These are phyloP conservation scores for Trametes coccinea DNA, from an alignment of 768 basidiomycete species.

Conservation along the genomic window DNA sequence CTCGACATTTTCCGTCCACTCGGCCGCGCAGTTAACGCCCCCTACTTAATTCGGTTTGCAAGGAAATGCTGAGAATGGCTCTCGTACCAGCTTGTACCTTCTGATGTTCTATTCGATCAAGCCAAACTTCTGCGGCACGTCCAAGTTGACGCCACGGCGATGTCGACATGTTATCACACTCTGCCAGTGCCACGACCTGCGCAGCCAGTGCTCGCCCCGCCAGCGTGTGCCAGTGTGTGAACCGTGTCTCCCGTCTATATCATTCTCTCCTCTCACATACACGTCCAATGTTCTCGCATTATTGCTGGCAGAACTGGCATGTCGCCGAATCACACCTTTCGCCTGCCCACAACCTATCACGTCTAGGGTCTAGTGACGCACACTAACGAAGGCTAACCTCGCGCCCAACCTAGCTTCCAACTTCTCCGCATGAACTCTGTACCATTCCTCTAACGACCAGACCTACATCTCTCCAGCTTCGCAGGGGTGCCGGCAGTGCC, in stretches of 20 bases:
- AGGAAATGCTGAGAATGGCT: background rate
- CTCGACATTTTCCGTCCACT: background rate
- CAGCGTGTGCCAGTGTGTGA: too few species aligned
- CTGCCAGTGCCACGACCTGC: background rate
- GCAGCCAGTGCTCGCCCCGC: background rate
- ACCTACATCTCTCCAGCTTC: background rate
- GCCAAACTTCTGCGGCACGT: background rate
- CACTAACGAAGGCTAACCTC: background rate
- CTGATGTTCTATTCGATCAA: slow-evolving; percentile 19
- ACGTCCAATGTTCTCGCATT: too few species aligned
- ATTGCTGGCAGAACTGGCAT: too few species aligned
- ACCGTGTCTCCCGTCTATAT: too few species aligned
- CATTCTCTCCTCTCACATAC: too few species aligned
- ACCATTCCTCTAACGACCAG: background rate
- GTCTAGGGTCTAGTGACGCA: background rate
- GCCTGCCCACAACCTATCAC: too few species aligned
- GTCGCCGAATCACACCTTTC: too few species aligned
- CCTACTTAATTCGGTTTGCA: background rate
- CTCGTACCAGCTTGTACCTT: background rate
- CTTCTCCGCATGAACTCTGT: background rate
- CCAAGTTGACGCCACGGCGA: slow-evolving; percentile 17
- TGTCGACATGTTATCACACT: background rate
- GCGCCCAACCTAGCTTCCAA: background rate
- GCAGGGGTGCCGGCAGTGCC: background rate
- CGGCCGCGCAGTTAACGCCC: background rate